These are phyloP conservation scores for Cocos nucifera DNA, from an alignment of 176 grass and related monocot species.

Conservation along the genomic window DNA sequence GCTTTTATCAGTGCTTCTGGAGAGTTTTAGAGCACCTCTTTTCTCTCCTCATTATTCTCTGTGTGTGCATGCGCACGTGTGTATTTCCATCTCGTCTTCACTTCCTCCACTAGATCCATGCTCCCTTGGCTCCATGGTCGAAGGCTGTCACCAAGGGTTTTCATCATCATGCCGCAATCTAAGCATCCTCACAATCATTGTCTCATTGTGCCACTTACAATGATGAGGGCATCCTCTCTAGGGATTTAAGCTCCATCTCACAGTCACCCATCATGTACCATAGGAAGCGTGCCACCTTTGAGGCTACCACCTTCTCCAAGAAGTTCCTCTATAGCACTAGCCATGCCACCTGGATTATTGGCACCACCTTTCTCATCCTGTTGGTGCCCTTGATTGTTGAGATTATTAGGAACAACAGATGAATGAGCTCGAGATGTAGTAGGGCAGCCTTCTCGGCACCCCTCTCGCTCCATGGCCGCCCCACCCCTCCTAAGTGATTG, in stretches of 20 bases:
- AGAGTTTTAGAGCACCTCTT: too few relatives aligned
- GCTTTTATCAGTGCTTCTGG: too few relatives aligned
- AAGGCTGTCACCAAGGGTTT: too few relatives aligned
- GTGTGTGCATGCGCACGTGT: too few relatives aligned
- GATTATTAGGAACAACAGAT: constrained; percentile 74
- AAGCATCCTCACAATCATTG: too few relatives aligned
- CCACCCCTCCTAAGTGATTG: neutral
- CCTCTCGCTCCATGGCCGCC: constrained; percentile 6
- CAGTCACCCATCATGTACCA: constrained; percentile 24
- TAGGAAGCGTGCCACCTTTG: neutral
- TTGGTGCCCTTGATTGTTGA: constrained; percentile 77
- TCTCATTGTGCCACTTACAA: neutral
- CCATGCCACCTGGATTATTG: constrained; percentile 75
- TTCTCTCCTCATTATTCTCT: too few relatives aligned
- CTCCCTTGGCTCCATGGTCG: too few relatives aligned
- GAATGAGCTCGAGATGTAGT: constrained; percentile 69
- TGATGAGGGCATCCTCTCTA: constrained; percentile 36
- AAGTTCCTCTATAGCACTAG: constrained; percentile 69
- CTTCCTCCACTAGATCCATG: too few relatives aligned
- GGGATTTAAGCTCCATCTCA: constrained; percentile 27
- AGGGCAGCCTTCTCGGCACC: constrained; percentile 55
- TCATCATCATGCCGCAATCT: too few relatives aligned
- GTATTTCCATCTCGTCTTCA: too few relatives aligned
- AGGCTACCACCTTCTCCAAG: constrained; percentile 27
- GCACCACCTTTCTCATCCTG: constrained; percentile 71